Evolutionary conservation across 2,329 filamentous ascomycete genomes (phyloP), one percentile per base, ranked within the genome.

Genomic region (Aspergillus luchuensis): DNA sequence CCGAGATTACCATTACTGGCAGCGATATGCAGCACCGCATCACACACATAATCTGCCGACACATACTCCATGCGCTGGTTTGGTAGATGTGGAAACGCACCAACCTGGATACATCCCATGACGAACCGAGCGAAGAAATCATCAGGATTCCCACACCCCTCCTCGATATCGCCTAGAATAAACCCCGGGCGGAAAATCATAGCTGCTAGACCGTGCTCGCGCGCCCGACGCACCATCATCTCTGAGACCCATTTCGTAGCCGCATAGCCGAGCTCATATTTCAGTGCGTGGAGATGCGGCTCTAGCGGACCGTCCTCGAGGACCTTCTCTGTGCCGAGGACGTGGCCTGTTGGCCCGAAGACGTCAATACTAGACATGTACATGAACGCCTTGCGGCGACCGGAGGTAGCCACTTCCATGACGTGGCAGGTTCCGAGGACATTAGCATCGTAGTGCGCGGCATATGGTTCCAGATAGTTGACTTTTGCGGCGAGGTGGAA

Each of bases 121-220:
- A 88, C 79, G 74, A 96, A 84, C 15, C 92, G 85, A 64, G 95
- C 83, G 5, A 96, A 77, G 78, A 96, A 96, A 76, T 96, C 92
- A 70, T 96, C 91, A 0, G 86, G 91, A 72, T 88, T 91, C 74
- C 63, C 54, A 7, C 36, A 38, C 19, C 91, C 91, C 10, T 85
- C 38, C 80, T 75, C 1, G 84, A 81, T 4, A 72, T 91, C 86
- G 3, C 91, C 92, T 3, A 89, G 82, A 47, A 95, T 86, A 71
- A 96, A 96, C 7, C 92, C 91, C 0, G 92, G 88, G 2, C 92
- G 85, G 47, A 95, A 81, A 41, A 95, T 85, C 23, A 86, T 82
- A 8, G 89, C 91, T 2, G 77, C 79, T 0, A 96, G 84, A 7
- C 91, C 91, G 41, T 89, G 84, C 52, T 79, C 80, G 54, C 91